Percentiles rank a stretch among this genome's conserved stretches.
Conservation (phyloP, 176 grass and related monocot genomes). For the Carex scoparia region DNA sequence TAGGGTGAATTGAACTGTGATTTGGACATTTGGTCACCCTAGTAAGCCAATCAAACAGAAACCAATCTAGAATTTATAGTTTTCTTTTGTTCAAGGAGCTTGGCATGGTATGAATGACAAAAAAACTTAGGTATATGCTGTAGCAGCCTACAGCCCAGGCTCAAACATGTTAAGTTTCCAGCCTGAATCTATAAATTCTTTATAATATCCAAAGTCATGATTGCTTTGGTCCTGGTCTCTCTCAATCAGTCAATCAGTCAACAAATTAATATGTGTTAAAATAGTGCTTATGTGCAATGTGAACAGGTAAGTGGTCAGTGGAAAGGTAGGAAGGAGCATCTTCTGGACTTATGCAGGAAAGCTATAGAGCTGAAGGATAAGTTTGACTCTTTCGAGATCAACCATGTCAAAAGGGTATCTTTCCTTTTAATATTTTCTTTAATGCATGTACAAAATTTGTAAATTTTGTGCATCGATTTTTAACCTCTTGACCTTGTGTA, state of each 20-base stretch:
- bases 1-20: conserved; percentile 3
- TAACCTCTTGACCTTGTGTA: neutral
- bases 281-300: neutral
- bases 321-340: conserved; percentile 27
- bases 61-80: neutral
- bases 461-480: neutral
- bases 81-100: neutral
- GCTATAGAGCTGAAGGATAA: conserved; percentile 31
- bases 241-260: neutral
- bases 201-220: neutral
- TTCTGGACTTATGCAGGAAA: conserved; percentile 24
- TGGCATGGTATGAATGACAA: neutral
- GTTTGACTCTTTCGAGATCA: conserved; percentile 34
- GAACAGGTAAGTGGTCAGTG: conserved; percentile 38
- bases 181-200: neutral
- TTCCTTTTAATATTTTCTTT: conserved; percentile 11
- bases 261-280: neutral
- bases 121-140: neutral
- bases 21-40: neutral
- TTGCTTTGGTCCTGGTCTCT: neutral
- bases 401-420: conserved; percentile 39
- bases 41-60: neutral
- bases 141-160: neutral
- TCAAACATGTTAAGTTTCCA: neutral
- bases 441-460: neutral